Evolutionary conservation across 179 eudicot genomes (phyloP).

Genomic region (Silene coronaria): DNA sequence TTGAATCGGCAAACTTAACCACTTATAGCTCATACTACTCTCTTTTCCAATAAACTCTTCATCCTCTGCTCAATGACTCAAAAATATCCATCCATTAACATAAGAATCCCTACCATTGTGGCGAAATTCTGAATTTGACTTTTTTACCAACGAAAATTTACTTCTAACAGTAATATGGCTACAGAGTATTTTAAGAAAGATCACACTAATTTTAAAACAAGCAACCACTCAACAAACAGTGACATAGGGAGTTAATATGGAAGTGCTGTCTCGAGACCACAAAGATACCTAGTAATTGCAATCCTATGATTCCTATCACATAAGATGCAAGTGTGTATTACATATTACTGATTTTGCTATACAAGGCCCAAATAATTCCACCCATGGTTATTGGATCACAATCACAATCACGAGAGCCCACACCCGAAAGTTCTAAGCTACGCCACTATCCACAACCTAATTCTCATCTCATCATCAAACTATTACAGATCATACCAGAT

Average conservation of each 20-base stretch:
- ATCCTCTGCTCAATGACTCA: background rate
- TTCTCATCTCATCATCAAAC: background rate
- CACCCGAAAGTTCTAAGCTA: background rate
- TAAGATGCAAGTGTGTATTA: no score
- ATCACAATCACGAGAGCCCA: background rate
- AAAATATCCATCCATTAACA: conserved; percentile 1
- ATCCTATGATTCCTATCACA: no score
- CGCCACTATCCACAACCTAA: background rate
- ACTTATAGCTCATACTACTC: background rate
- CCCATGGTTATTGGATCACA: background rate
- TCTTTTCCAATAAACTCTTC: background rate
- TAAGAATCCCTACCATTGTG: background rate
- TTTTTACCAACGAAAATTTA: no score
- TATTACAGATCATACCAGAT: background rate
- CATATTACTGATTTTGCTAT: no score
- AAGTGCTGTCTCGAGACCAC: no score
- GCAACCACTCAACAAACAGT: background rate
- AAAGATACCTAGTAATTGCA: no score
- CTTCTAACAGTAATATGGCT: no score
- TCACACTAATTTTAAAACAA: background rate
- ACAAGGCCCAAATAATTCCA: no score
- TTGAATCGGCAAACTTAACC: background rate
- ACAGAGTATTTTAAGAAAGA: no score
- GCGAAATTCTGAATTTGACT: no score
- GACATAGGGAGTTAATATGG: no score